Evolutionary conservation across 495 filamentous ascomycete species (phyloP), one percentile per base, ranked within the genome.

Genomic region (Umbilicaria muhlenbergii): DNA sequence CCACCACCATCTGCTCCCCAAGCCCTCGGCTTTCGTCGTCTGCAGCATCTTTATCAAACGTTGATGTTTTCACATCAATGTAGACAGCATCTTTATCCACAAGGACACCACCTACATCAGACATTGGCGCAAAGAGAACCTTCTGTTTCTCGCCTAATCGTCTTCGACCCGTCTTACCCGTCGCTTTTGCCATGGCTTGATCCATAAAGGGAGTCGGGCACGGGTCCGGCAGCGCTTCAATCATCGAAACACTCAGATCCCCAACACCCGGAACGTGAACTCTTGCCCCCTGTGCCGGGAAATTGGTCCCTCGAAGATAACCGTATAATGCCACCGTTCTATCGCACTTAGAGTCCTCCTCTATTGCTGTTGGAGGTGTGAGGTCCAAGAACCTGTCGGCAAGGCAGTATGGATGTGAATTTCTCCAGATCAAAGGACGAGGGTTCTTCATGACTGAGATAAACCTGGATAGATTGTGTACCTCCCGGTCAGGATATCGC

Each of bases 381-480:
- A 96, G 71, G 56, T 98, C 91, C 44, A 92, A 73, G 59, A 94
- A 89, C 45, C 88, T 83, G 65, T 98, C 91, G 36, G 87, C 86
- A 38, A 98, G 63, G 41, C 83, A 77, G 58, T 98, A 98, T 17
- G 87, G 87, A 64, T 98, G 91, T 1, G 83, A 79, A 53, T 96
- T 95, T 40, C 92, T 76, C 91, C 91, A 98, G n/a, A 95, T 69
- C 5, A 98, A 65, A 5, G 91, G 91, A 38, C 91, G 75, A 24
- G 91, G 92, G 59, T 93, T 95, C 68, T 98, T 98, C 92, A 96
- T 96, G 51, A 98, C 86, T 3, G 82, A 88, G 51, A 98, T 70
- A 59, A 98, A 98, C 37, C 92, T 73, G 12, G 83, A 89, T 4
- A 98, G 62, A 49, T 98, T 98, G 65, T 95, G 84, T 16, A 98